These are phyloP conservation scores for Chlorophyllum brunneum DNA, from an alignment of 768 basidiomycete species.

Conservation along the genomic window DNA sequence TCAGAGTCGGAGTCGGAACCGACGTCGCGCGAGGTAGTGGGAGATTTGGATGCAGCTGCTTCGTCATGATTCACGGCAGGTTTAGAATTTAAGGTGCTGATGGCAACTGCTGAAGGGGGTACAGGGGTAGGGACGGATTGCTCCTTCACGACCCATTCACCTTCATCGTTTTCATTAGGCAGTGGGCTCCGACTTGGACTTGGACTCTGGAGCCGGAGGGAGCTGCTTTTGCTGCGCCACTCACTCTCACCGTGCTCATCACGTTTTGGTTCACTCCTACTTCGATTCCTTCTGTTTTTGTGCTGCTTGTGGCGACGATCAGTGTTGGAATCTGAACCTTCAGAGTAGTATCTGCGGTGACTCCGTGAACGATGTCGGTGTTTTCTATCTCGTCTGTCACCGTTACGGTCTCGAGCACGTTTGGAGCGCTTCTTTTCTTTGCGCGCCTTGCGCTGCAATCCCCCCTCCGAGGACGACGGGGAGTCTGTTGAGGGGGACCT, in stretches of 20 bases:
- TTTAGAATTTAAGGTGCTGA: not conserved
- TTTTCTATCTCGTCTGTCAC: constrained; percentile 33
- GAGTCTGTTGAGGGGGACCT: constrained; percentile 49
- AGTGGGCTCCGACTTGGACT: constrained; percentile 27
- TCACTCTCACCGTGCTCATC: not conserved
- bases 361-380: constrained; percentile 20
- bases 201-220: constrained; percentile 17
- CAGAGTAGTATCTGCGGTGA: constrained; percentile 7
- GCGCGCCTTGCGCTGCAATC: constrained; percentile 50
- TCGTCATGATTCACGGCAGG: not conserved
- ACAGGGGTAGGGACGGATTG: constrained; percentile 7
- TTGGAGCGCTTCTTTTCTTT: constrained; percentile 59
- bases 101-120: constrained; percentile 11
- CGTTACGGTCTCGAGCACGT: constrained; percentile 40
- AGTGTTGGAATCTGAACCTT: constrained; percentile 35
- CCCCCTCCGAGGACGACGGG: constrained; percentile 53
- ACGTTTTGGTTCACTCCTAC: not conserved
- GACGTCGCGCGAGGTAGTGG: not conserved
- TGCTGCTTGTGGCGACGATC: constrained; percentile 22
- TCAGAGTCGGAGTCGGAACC: constrained; percentile 46
- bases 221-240: constrained; percentile 2
- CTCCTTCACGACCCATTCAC: constrained; percentile 10
- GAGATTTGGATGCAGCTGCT: not conserved
- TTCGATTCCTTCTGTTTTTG: constrained; percentile 23
- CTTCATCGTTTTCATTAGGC: constrained; percentile 32